Conservation (phyloP, 352 stramenopile genomes). For the Pythium monospermum region DNA sequence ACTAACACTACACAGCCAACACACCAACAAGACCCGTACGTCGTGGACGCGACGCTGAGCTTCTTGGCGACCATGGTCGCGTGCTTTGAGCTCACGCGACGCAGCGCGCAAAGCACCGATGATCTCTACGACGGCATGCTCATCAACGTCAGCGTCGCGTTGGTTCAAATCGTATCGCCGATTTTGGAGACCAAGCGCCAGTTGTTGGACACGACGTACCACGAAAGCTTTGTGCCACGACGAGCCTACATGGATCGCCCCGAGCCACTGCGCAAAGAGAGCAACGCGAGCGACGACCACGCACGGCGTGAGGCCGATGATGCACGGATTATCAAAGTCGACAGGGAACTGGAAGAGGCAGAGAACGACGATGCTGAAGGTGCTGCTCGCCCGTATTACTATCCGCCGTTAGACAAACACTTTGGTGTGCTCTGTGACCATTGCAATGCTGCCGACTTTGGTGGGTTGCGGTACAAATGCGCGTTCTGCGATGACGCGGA, state of each 20-base stretch:
- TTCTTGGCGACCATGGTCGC: constrained; percentile 42
- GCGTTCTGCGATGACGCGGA: constrained; percentile 66
- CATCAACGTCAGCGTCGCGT: constrained; percentile 52
- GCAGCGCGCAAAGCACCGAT: constrained; percentile 33
- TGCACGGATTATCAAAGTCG: background rate
- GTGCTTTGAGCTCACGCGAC: constrained; percentile 33
- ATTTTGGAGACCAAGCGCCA: constrained; percentile 24
- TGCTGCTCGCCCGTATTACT: too few species aligned
- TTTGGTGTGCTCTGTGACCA: constrained; percentile 68
- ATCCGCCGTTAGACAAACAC: constrained; percentile 47
- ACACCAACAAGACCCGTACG: constrained; percentile 45
- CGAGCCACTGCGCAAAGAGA: constrained; percentile 17
- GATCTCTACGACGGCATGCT: constrained; percentile 64
- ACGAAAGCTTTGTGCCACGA: constrained; percentile 38
- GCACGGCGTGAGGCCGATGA: constrained; percentile 9
- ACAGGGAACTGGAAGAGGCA: background rate
- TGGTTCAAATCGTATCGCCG: constrained; percentile 38
- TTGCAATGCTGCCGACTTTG: constrained; percentile 54
- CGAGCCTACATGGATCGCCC: constrained; percentile 34
- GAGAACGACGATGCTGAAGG: background rate
- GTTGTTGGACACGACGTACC: constrained; percentile 45
- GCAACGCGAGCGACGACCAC: constrained; percentile 2
- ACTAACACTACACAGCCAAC: too few species aligned
- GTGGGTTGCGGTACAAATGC: constrained; percentile 64
- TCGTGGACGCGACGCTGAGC: constrained; percentile 53